phyloP scores from a whole-genome alignment of 139 green algal species.

The Closterium sp. region DNA sequence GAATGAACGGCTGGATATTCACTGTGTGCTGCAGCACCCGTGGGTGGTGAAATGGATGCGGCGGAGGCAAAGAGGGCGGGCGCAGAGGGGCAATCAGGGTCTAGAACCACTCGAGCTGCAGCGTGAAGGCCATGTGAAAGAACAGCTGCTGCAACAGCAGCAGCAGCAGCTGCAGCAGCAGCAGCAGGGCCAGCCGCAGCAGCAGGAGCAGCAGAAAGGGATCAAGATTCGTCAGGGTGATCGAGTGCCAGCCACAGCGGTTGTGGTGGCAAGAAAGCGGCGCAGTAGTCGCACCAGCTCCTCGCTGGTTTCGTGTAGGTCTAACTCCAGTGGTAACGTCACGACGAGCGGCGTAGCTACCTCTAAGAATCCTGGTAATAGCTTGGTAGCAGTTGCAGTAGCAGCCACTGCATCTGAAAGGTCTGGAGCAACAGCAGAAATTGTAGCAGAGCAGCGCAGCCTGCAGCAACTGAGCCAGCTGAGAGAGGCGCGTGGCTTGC shows the following conservation, averaged over 20 bases:
- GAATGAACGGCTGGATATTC: conserved; percentile 69
- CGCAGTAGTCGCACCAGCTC: neutral
- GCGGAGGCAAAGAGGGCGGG: neutral
- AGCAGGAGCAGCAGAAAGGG: neutral
- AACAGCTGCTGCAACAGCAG: too few species aligned
- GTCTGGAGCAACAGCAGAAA: neutral
- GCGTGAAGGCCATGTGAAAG: neutral
- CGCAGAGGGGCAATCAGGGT: neutral
- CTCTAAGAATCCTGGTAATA: neutral
- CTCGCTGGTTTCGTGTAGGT: neutral
- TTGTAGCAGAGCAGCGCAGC: neutral
- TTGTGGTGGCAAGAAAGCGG: neutral
- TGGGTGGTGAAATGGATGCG: neutral
- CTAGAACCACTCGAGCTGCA: neutral
- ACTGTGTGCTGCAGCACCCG: conserved; percentile 63
- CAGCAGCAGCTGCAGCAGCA: too few species aligned
- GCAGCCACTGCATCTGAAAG: neutral
- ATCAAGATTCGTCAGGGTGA: too few species aligned
- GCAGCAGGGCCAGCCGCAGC: neutral
- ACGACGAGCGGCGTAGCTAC: too few species aligned
- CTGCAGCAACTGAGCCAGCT: neutral
- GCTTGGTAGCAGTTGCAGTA: neutral
- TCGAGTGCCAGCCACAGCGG: neutral
- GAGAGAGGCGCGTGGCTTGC: neutral
- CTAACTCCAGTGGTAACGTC: neutral